Evolutionary conservation across 2,329 filamentous ascomycete species (phyloP).

Genomic region (Colletotrichum shisoi): DNA sequence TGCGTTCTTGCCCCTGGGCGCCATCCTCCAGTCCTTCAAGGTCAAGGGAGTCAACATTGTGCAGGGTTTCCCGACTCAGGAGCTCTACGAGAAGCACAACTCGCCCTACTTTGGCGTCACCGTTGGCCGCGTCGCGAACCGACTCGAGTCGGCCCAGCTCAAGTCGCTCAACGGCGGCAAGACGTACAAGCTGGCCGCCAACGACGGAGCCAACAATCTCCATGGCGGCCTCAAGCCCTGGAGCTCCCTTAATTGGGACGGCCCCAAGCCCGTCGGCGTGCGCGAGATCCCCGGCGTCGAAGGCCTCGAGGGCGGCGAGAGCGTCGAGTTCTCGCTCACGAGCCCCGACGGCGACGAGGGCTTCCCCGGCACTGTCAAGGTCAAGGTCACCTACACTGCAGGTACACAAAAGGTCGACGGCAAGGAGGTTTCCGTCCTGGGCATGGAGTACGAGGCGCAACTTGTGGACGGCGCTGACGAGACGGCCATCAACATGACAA

Average conservation of each 20-base stretch:
- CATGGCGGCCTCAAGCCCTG: slow-evolving; percentile 79
- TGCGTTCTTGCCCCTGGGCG: slow-evolving; percentile 76
- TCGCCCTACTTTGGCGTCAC: slow-evolving; percentile 88
- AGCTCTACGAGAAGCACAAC: slow-evolving; percentile 79
- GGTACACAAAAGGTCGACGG: slow-evolving; percentile 70
- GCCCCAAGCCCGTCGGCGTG: slow-evolving; percentile 69
- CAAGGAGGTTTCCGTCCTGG: slow-evolving; percentile 73
- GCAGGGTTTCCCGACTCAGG: slow-evolving; percentile 78
- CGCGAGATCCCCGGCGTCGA: slow-evolving; percentile 60
- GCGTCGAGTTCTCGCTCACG: slow-evolving; percentile 68
- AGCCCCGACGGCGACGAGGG: slow-evolving; percentile 87
- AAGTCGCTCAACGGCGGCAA: slow-evolving; percentile 72
- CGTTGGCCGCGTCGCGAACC: slow-evolving; percentile 86
- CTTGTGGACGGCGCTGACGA: slow-evolving; percentile 79
- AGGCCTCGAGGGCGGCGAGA: slow-evolving; percentile 68
- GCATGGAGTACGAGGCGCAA: slow-evolving; percentile 89
- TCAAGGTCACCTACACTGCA: slow-evolving; percentile 79
- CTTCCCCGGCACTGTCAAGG: slow-evolving; percentile 85
- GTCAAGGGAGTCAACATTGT: slow-evolving; percentile 86
- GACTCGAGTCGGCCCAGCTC: slow-evolving; percentile 76
- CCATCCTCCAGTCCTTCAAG: slow-evolving; percentile 81
- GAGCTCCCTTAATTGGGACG: slow-evolving; percentile 80
- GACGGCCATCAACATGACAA: slow-evolving; percentile 91
- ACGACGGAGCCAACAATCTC: slow-evolving; percentile 79
- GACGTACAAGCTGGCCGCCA: slow-evolving; percentile 74